Base-by-base conservation (phyloP, 2,329 filamentous ascomycete species). In the Incumbomyces delicatus region DNA sequence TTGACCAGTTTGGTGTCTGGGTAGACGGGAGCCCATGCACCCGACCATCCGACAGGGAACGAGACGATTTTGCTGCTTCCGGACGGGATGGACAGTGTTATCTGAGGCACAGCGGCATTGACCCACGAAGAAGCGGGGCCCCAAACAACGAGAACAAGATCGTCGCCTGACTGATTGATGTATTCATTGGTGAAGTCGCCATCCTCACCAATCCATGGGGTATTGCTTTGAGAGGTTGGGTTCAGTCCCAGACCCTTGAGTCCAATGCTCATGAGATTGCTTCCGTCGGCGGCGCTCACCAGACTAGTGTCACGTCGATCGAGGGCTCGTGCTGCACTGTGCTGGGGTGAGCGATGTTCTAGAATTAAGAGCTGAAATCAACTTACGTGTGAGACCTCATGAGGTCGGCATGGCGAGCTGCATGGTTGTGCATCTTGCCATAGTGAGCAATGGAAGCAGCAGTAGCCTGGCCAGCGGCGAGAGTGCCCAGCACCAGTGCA, bases 401-500 rank as follows among this genome's bases (percentile, higher is more conserved):
- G 17, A 46, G 14, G 5, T 46, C 44, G 18, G 27, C 35, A 31
- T 46, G 44, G n/a, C 44, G 35, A 13, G 17, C 27, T 20, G 44
- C 44, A 14, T 46, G 35, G 44, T 46, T 46, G 44, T 46, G 44
- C 17, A 37, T 14, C 34, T 45, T 45, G 42, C 42, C 45, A 17
- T 32, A 22, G 33, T 48, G 40, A 22, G 33, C 31, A 14, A 56
- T 41, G 31, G 47, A 46, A 46, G 53, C 51, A 50, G 54, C 53
- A 29, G 49, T 46, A 34, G 54, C 50, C 47, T 55, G 51, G 41
- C 54, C 50, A 33, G 49, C 46, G 31, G 51, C 54, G 33, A 55
- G 51, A 50, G 54, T 55, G 54, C 49, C 51, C 50, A 57, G 54
- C 54, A 57, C 54, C 51, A 57, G 44, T 38, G 53, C 49, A 31